Percentiles rank a stretch among this genome's conserved stretches.
Evolutionary conservation across 2,329 filamentous ascomycete genomes (phyloP).

Genomic region (Diaporthe helianthi): DNA sequence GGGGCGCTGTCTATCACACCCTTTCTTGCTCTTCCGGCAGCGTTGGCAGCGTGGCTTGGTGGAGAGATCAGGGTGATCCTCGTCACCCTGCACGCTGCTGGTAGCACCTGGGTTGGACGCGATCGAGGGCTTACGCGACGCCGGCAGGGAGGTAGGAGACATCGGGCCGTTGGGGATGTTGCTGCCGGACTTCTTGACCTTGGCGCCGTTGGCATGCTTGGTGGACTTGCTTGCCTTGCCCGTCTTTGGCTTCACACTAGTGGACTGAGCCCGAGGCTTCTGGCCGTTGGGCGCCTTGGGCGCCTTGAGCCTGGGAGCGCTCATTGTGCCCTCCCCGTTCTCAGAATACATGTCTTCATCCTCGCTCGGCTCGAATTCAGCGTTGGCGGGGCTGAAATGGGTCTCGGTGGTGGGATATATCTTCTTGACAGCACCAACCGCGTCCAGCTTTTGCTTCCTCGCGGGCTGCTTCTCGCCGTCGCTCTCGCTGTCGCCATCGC

Average conservation of each 20-base stretch:
- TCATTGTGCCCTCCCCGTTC: conserved; percentile 47
- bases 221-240: conserved; percentile 48
- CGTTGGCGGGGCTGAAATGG: conserved; percentile 55
- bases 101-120: conserved; percentile 59
- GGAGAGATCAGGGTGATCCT: conserved; percentile 90
- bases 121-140: conserved; percentile 78
- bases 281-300: conserved; percentile 44
- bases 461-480: conserved; percentile 67
- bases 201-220: conserved; percentile 47
- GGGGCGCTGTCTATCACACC: conserved; percentile 93
- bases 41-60: conserved; percentile 97
- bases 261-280: conserved; percentile 49
- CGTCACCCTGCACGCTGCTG: conserved; percentile 71
- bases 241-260: conserved; percentile 48
- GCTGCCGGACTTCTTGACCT: conserved; percentile 59
- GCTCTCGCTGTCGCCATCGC: conserved; percentile 75
- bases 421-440: conserved; percentile 51
- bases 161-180: conserved; percentile 54
- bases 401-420: conserved; percentile 60
- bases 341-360: conserved; percentile 65
- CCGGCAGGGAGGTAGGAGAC: conserved; percentile 71
- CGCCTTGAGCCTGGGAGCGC: conserved; percentile 50
- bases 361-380: conserved; percentile 57
- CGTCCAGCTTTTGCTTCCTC: conserved; percentile 64
- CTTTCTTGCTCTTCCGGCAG: conserved; percentile 99